Base-by-base conservation (phyloP, 208 protist genomes). In the Leishmania braziliensis region DNA sequence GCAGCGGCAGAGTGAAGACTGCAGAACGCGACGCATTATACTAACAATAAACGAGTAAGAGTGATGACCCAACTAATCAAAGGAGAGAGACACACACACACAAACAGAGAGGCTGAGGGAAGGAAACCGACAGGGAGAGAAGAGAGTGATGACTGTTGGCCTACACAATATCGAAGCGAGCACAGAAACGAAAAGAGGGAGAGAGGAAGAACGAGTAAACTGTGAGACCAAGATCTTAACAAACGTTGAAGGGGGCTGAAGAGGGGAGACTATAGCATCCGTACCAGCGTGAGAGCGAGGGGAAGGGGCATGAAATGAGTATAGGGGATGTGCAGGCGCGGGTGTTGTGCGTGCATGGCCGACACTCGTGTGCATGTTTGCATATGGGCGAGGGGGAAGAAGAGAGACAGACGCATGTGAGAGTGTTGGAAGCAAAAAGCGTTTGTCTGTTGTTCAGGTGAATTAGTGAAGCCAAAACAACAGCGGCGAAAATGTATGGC, bases 1-100 rank as follows among this genome's bases (percentile, higher is more conserved):
- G 77, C 14, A 5, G 29, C 74, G 20, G 66, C 23, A 20, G 1
- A 84, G 56, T 0, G 80, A 14, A 14, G 75, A 54, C 4, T 70
- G 77, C 36, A 79, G 51, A 1, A 70, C 80, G 23, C 75, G 80
- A 29, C 75, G 80, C 80, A 84, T 84, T 23, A n/a, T 70, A 43
- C 36, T n/a, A 16, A 36, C 0, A 20, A 63, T 23, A 29, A 63
- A 3, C n/a, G 33, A 43, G 72, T 20, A 29, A 46, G 18, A 63
- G 18, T 6, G 51, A 43, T 29, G 33, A 36, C 12, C 53, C 39
- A 74, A 36, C 29, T 8, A 0, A 39, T n/a, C 23, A 3, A 39
- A 0, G 5, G 46, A 74, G 33, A 33, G 33, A 74, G 33, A 70
- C 65, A 26, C 14, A 48, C 65, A 36, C 20, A 63, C 20, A n/a